Evolutionary conservation across 768 basidiomycete genomes (phyloP).

Genomic region (Kwoniella botswanensis): DNA sequence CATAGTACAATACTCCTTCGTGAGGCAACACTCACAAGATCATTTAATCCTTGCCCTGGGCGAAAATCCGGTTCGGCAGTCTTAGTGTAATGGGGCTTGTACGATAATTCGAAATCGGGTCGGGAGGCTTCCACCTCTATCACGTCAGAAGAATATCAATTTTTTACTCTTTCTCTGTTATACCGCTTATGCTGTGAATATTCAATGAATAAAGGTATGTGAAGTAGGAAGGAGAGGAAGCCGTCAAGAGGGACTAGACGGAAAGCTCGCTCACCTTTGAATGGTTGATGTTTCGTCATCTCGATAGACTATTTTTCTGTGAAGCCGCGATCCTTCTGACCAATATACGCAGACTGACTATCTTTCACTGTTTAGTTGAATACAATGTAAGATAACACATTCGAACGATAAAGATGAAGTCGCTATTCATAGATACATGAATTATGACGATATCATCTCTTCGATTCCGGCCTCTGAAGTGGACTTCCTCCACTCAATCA

Average conservation of each 20-base stretch:
- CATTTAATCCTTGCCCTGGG: conserved; percentile 30
- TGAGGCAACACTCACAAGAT: conserved; percentile 14
- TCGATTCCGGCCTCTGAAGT: background rate
- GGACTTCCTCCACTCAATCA: background rate
- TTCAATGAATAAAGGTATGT: no score
- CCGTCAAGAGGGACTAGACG: no score
- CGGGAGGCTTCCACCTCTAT: conserved; percentile 35
- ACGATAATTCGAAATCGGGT: conserved; percentile 14
- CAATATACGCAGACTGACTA: no score
- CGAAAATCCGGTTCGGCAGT: conserved; percentile 30
- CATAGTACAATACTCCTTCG: background rate
- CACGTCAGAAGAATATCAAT: background rate
- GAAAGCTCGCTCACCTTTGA: conserved; percentile 15
- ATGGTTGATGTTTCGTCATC: conserved; percentile 21
- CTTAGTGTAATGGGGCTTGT: conserved; percentile 10
- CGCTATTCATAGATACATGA: background rate
- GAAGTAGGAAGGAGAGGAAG: no score
- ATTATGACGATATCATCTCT: background rate
- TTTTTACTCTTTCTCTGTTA: no score
- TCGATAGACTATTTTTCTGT: background rate
- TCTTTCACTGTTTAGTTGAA: no score
- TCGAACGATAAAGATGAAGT: background rate
- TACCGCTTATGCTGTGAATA: background rate
- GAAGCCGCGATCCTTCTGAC: no score
- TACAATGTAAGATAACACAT: no score